Base-by-base conservation (phyloP, 768 basidiomycete genomes). In the Auricularia sp. region DNA sequence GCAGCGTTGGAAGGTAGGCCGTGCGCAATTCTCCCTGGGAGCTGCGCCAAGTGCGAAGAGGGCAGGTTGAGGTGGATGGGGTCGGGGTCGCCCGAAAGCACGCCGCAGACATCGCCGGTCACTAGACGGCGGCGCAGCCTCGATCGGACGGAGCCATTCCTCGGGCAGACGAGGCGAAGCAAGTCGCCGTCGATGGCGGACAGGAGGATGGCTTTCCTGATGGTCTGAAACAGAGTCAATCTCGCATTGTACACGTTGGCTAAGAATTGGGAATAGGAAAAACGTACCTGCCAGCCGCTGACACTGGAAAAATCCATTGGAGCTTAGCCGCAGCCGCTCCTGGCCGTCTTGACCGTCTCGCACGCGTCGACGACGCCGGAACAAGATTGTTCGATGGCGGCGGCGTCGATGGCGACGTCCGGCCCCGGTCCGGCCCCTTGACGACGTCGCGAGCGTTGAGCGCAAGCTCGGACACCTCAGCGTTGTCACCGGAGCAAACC, bases 271-370 rank as follows among this genome's bases (percentile, higher is more conserved):
- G 11, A 21, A n/a, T 61, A 1, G 29, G 42, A 33, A 64, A 35
- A 54, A 35, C 88, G 66, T 73, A 94, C 94, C 88, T 96, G 87
- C 97, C 97, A 99, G 61, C 96, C 95, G 47, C 94, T 88, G 62
- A 98, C 96, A 71, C 98, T 99, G 33, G 95, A 93, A 70, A 97
- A 98, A 77, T 98, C 96, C 92, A 99, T 96, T 0, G 97, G 97
- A 1, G 96, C 94, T 71, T 90, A 85, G 56, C 93, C 84, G 44
- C 81, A 80, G 29, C 81, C 79, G 61, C 81, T 87, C 65, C 93
- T 83, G 3, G 81, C 84, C 13, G 82, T 79, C 82, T 95, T 93
- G 83, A 96, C 98, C 1, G 83, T 82, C 73, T 94, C 96, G 36
- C 85, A 88, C 71, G 95, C 88, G 76, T 98, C 98, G 37, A 94